These are phyloP conservation scores for Aphanomyces euteiches DNA, from an alignment of 352 stramenopile genomes.

Conservation along the genomic window DNA sequence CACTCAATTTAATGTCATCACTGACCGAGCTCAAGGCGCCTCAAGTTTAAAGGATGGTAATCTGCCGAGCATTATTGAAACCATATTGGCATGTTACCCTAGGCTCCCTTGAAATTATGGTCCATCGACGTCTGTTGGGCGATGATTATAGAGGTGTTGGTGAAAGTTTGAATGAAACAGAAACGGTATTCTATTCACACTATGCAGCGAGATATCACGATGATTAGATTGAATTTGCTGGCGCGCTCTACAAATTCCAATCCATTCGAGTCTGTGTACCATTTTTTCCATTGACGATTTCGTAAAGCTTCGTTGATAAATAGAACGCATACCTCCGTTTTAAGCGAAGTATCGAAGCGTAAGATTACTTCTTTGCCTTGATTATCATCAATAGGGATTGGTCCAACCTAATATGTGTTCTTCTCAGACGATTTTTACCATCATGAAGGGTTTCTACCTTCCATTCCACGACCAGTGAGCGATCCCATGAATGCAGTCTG, in stretches of 20 bases:
- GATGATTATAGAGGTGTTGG: constrained; percentile 93
- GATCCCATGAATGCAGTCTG: constrained; percentile 46
- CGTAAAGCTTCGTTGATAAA: neutral
- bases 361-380: constrained; percentile 96
- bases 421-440: neutral
- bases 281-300: constrained; percentile 32
- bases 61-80: neutral
- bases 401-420: neutral
- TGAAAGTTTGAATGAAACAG: constrained; percentile 90
- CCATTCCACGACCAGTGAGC: neutral
- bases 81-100: neutral
- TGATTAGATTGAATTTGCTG: constrained; percentile 44
- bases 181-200: constrained; percentile 69
- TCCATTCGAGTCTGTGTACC: constrained; percentile 96
- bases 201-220: constrained; percentile 10
- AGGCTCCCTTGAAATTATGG: constrained; percentile 96
- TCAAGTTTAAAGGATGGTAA: constrained; percentile 83
- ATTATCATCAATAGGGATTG: constrained; percentile 65
- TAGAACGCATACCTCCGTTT: constrained; percentile 32
- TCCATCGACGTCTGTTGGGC: constrained; percentile 89
- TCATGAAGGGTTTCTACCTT: neutral
- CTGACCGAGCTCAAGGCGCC: constrained; percentile 90
- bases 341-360: constrained; percentile 71
- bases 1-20: constrained; percentile 82
- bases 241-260: constrained; percentile 91